Base-by-base conservation (phyloP, 2,329 filamentous ascomycete genomes). In the Cordyceps pruinosa region DNA sequence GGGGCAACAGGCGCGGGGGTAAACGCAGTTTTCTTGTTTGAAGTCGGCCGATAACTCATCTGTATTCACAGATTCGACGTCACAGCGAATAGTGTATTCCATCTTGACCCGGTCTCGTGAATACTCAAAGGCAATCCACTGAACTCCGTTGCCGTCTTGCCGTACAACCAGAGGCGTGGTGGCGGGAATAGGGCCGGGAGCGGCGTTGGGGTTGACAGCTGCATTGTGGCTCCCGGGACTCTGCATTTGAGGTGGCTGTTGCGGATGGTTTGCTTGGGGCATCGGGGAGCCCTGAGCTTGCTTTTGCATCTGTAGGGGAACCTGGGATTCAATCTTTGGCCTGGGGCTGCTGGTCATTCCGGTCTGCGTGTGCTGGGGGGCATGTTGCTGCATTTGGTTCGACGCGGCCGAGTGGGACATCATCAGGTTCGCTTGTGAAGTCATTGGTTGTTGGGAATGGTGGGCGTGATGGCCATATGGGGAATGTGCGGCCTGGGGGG, bases 101-200 rank as follows among this genome's bases (percentile, higher is more conserved):
- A 97, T 96, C 83, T 99, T 99, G 64, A 97, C 92, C 46, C 93
- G 83, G 69, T 99, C 93, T 60, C 93, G 85, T 12, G 93, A 97
- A 71, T 99, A 99, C 72, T 99, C 94, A 61, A 97, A 99, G 0
- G 91, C 91, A 67, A 97, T 97, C 94, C 94, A 97, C 72, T 97
- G 94, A 7, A 97, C 93, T 9, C 94, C 94, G 64, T 96, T 97
- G 68, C 90, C 88, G 66, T 97, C 94, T 72, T 97, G 93, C 63
- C 92, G 81, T 25, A 97, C 93, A 9, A 97, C 92, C 9, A 97
- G 78, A 0, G 94, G 94, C 0, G 94, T 97, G 3, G 94, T 99
- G 1, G 94, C 94, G 13, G 94, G 94, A 65, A 99, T 99, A 0
- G 94, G 94, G 2, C 94, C 94, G 7, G 94, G 94, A 1, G 94